Evolutionary conservation across 352 stramenopile species (phyloP).

Genomic region (Plasmopara halstedii): DNA sequence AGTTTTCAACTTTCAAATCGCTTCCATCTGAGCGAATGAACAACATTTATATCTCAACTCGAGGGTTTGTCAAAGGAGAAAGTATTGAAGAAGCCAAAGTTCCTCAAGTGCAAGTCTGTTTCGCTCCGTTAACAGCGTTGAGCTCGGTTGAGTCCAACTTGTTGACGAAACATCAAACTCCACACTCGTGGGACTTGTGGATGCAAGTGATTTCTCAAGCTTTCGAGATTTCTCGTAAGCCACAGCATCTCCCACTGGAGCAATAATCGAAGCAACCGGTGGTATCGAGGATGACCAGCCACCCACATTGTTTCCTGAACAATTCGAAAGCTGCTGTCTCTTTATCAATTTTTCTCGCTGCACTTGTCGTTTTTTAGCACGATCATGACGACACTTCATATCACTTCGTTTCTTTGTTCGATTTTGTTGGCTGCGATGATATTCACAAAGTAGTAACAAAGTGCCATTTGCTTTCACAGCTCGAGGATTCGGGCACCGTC

Average conservation of each 20-base stretch:
- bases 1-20: not conserved
- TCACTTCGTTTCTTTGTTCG: slow-evolving; percentile 83
- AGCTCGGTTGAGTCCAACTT: slow-evolving; percentile 7
- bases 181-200: slow-evolving; percentile 19
- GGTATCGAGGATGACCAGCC: slow-evolving; percentile 1
- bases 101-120: slow-evolving; percentile 31
- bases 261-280: slow-evolving; percentile 9
- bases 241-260: slow-evolving; percentile 2
- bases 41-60: not conserved
- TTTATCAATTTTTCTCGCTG: slow-evolving; percentile 19
- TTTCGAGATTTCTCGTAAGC: not conserved
- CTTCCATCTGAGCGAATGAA: not conserved
- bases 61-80: slow-evolving; percentile 38
- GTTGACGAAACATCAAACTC: slow-evolving; percentile 16
- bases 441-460: slow-evolving; percentile 69
- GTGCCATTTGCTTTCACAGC: slow-evolving; percentile 72
- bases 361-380: slow-evolving; percentile 45
- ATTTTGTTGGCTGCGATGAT: slow-evolving; percentile 78
- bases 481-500: slow-evolving; percentile 56
- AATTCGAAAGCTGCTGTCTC: slow-evolving; percentile 3
- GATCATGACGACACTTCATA: slow-evolving; percentile 67
- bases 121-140: slow-evolving; percentile 1
- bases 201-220: slow-evolving; percentile 7
- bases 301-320: not conserved
- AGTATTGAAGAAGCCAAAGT: slow-evolving; percentile 62